These are phyloP conservation scores for Saccharomyces mikatae DNA, from an alignment of 805 yeast species.

Conservation along the genomic window DNA sequence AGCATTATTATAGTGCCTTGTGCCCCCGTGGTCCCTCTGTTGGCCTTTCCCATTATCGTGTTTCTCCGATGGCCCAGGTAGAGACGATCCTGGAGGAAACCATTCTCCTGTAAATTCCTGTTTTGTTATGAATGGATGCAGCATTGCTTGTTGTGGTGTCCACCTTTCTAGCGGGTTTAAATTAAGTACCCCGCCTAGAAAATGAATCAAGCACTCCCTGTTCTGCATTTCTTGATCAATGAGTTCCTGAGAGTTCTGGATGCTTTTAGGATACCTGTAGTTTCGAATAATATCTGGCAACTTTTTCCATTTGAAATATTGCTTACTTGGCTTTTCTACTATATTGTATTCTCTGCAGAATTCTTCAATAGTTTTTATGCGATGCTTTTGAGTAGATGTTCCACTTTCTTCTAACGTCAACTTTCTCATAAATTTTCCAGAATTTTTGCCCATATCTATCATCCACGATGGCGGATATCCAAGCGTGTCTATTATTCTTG, in stretches of 20 bases:
- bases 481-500: conserved; percentile 71
- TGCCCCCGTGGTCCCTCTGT: not conserved
- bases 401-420: not conserved
- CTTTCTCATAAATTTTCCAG: conserved; percentile 45
- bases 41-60: conserved; percentile 2
- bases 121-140: conserved; percentile 82
- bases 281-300: conserved; percentile 68
- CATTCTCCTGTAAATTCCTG: conserved; percentile 45
- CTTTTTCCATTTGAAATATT: conserved; percentile 62
- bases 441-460: conserved; percentile 90
- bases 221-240: conserved; percentile 68
- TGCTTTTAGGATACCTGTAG: conserved; percentile 63
- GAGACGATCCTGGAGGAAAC: conserved; percentile 40
- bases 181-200: conserved; percentile 67
- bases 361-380: conserved; percentile 43
- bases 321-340: conserved; percentile 72
- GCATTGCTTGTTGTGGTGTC: conserved; percentile 91
- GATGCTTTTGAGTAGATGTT: conserved; percentile 17
- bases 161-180: conserved; percentile 89
- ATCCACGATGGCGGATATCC: conserved; percentile 92
- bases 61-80: conserved; percentile 7
- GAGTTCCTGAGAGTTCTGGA: conserved; percentile 26
- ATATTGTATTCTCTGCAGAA: conserved; percentile 29
- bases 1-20: not conserved
- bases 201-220: conserved; percentile 65